phyloP scores from a whole-genome alignment of 1,139 yeast species.

The Yamadazyma sp. region DNA sequence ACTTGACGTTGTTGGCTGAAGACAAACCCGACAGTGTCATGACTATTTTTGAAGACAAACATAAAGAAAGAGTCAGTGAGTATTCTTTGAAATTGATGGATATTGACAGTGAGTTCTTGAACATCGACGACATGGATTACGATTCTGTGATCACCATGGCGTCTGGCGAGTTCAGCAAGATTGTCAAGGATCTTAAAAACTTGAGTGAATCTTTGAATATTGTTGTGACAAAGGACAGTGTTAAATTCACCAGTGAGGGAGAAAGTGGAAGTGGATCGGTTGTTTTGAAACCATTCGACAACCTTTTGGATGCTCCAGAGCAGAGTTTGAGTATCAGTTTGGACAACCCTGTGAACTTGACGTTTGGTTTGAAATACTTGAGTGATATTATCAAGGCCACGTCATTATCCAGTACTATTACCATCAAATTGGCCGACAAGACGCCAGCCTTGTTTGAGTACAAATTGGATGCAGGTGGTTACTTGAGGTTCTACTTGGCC shows the following conservation, averaged over 20 bases:
- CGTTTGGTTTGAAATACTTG: slow-evolving; percentile 89
- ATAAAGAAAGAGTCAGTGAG: slow-evolving; percentile 89
- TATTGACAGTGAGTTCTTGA: slow-evolving; percentile 90
- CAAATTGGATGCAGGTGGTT: slow-evolving; percentile 84
- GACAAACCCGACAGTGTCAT: slow-evolving; percentile 83
- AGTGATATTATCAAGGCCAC: slow-evolving; percentile 92
- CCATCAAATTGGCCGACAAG: slow-evolving; percentile 84
- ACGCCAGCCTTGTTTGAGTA: slow-evolving; percentile 95
- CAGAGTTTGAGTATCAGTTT: slow-evolving; percentile 73
- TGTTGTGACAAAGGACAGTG: slow-evolving; percentile 87
- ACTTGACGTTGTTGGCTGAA: slow-evolving; percentile 85
- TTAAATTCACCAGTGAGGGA: slow-evolving; percentile 88
- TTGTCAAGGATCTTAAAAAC: slow-evolving; percentile 83
- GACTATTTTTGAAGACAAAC: slow-evolving; percentile 85
- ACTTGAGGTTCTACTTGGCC: slow-evolving; percentile 92
- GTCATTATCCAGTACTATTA: slow-evolving; percentile 70
- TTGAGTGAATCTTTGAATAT: slow-evolving; percentile 86
- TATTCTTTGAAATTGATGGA: slow-evolving; percentile 92
- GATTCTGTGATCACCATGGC: slow-evolving; percentile 89
- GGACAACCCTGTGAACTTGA: slow-evolving; percentile 83
- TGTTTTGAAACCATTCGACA: slow-evolving; percentile 79
- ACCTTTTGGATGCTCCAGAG: slow-evolving; percentile 78
- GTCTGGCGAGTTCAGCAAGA: slow-evolving; percentile 81
- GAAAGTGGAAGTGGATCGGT: slow-evolving; percentile 89
- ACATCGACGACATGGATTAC: slow-evolving; percentile 92